A percentile compares a stretch with the other conserved stretches of the same genome.
phyloP scores from a whole-genome alignment of 495 filamentous ascomycete genomes.

The Clavariopsis aquatica region DNA sequence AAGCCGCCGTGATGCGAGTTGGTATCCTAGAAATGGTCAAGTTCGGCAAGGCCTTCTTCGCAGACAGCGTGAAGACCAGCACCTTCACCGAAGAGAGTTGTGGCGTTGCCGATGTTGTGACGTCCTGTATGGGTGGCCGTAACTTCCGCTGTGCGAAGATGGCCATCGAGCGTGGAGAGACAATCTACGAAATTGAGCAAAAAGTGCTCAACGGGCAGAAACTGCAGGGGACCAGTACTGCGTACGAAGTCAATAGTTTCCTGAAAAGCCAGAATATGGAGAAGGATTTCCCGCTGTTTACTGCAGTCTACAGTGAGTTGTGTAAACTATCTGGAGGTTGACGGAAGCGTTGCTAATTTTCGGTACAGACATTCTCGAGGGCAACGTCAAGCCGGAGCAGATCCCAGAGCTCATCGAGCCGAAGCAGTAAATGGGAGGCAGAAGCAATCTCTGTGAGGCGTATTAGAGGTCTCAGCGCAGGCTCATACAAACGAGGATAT shows the following conservation, averaged over 20 bases:
- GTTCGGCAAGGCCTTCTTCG: conserved; percentile 92
- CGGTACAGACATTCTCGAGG: conserved; percentile 48
- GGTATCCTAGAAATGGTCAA: conserved; percentile 93
- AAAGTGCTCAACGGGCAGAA: conserved; percentile 95
- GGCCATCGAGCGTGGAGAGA: conserved; percentile 73
- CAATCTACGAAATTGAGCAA: conserved; percentile 84
- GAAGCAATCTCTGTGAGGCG: too few species aligned
- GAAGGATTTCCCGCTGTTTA: conserved; percentile 87
- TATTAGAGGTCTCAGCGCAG: too few species aligned
- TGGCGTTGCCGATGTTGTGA: conserved; percentile 95
- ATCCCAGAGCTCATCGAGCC: conserved; percentile 48
- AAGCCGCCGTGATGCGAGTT: conserved; percentile 94
- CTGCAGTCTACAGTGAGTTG: conserved; percentile 71
- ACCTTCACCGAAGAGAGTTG: conserved; percentile 97
- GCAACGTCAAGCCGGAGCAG: conserved; percentile 47
- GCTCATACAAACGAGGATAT: too few species aligned
- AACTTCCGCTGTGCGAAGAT: conserved; percentile 94
- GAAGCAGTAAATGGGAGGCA: conserved; percentile 14
- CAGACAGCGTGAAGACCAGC: conserved; percentile 68
- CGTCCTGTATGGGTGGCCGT: conserved; percentile 83
- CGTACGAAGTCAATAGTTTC: conserved; percentile 85
- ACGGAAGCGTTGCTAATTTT: neutral
- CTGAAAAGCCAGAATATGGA: conserved; percentile 74
- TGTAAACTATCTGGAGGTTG: neutral
- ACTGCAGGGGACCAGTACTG: conserved; percentile 90